Base-by-base conservation (phyloP, 805 yeast species). In the Kuraishia floccosa region DNA sequence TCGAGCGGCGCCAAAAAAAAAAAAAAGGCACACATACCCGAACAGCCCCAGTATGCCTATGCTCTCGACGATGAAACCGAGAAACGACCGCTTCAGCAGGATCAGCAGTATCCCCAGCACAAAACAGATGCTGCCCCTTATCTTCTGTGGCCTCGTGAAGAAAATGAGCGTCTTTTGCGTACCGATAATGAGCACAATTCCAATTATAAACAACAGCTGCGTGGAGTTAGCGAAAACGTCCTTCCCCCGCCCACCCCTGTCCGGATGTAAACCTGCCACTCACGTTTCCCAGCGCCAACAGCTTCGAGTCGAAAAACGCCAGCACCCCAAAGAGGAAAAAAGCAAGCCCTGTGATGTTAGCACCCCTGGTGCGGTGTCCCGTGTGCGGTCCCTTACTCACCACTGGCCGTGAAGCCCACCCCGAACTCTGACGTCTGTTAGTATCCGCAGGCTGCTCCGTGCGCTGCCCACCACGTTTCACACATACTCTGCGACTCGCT, bases 41-140 rank as follows among this genome's bases (percentile, higher is more conserved):
- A 91, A 89, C 23, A 89, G 60, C 6, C 84, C 87, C 37, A 89
- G 56, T 17, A 89, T 84, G n/a, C 98, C 98, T 39, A 87, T 60
- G 30, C 79, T 71, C 52, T 89, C 98, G 24, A 89, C 58, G 2
- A 78, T 50, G 47, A 91, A 89, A 6, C 98, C 98, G 17, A 77
- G 44, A 47, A 91, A 82, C 2, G 96, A 73, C 58, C 78, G 67
- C 46, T 80, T 81, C 43, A 72, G 44, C 34, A 89, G 58, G 32
- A 91, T 89, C 41, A 89, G 56, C 10, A 77, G 31, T 10, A 91
- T 75, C 1, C 98, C 98, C 5, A 72, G 32, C 3, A 60, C 59
- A 47, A 91, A 86, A 42, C 87, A 84, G 10, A 87, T 40, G 1
- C 95, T 72, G 3, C 96, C 96, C 47, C 94, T 72, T 31, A 87